These are phyloP conservation scores for Tylopilus balloui DNA, from an alignment of 768 basidiomycete species.

Conservation along the genomic window DNA sequence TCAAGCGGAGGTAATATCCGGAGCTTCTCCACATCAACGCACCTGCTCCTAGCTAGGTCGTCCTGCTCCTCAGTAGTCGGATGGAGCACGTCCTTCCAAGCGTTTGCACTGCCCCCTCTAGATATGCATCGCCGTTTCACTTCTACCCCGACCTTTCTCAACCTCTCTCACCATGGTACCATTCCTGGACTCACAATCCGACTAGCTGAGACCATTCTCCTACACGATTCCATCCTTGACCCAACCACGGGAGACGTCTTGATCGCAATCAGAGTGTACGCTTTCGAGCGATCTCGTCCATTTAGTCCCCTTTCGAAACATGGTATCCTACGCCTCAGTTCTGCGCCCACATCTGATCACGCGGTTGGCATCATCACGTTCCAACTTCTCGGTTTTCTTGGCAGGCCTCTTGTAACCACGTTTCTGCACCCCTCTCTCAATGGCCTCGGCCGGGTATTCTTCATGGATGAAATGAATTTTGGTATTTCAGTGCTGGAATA, in stretches of 20 bases:
- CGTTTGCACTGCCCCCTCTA: slow-evolving; percentile 9
- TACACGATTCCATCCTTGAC: slow-evolving; percentile 11
- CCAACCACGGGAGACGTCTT: slow-evolving; percentile 7
- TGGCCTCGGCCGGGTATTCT: slow-evolving; percentile 13
- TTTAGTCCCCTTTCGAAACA: neutral
- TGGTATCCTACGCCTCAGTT: slow-evolving; percentile 10
- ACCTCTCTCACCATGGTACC: slow-evolving; percentile 9
- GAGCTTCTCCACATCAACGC: slow-evolving; percentile 20
- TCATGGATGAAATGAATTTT: neutral
- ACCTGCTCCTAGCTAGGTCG: slow-evolving; percentile 13
- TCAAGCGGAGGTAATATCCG: neutral
- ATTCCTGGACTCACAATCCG: no score
- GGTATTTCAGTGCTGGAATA: slow-evolving; percentile 14
- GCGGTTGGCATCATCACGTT: slow-evolving; percentile 11
- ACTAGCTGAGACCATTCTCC: neutral
- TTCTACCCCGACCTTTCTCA: neutral
- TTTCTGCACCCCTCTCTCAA: slow-evolving; percentile 13
- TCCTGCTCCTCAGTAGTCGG: neutral
- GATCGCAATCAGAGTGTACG: slow-evolving; percentile 5
- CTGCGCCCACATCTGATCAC: neutral
- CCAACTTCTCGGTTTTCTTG: neutral
- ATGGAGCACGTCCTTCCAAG: slow-evolving; percentile 11
- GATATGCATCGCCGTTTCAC: neutral
- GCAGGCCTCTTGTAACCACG: neutral
- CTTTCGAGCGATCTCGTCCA: neutral